phyloP scores from a whole-genome alignment of 331 rosid species.

The Cydonia oblonga region DNA sequence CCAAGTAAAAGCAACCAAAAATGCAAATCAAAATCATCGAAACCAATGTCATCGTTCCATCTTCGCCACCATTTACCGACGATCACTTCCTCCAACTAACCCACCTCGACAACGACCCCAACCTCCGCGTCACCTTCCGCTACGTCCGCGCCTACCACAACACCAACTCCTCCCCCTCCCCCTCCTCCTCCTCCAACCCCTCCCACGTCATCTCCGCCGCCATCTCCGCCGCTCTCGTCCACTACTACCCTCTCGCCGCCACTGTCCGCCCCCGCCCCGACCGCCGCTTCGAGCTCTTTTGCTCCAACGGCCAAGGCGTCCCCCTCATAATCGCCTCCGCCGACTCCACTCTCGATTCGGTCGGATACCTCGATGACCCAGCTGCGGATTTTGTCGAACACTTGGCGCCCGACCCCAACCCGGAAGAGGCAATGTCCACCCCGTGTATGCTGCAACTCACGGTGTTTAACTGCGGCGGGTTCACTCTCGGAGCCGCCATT shows the following conservation, averaged over 20 bases:
- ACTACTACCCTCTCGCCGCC: conserved; percentile 67
- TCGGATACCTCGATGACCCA: conserved; percentile 44
- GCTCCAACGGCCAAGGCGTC: conserved; percentile 44
- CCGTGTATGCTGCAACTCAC: conserved; percentile 70
- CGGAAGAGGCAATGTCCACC: conserved; percentile 30
- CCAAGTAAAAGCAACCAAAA: background rate
- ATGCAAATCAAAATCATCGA: conserved; percentile 23
- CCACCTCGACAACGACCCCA: conserved; percentile 70
- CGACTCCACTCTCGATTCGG: conserved; percentile 42
- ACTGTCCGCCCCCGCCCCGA: conserved; percentile 30
- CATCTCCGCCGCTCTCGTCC: conserved; percentile 48
- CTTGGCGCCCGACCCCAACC: conserved; percentile 51
- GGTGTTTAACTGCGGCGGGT: conserved; percentile 68
- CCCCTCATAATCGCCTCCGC: conserved; percentile 48
- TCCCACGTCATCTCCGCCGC: conserved; percentile 46
- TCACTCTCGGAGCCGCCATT: conserved; percentile 62
- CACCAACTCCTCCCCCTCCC: background rate
- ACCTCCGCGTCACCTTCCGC: conserved; percentile 63
- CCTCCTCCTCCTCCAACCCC: conserved; percentile 27
- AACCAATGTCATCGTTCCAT: conserved; percentile 32
- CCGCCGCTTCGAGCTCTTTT: conserved; percentile 45
- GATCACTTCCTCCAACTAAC: conserved; percentile 60
- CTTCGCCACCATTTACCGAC: conserved; percentile 34
- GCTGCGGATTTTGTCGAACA: conserved; percentile 33
- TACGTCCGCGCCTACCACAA: conserved; percentile 66